Percentiles rank a stretch among this genome's conserved stretches.
These are phyloP conservation scores for Aspergillus fumigatiaffinis DNA, from an alignment of 2,329 filamentous ascomycete genomes.

Conservation along the genomic window DNA sequence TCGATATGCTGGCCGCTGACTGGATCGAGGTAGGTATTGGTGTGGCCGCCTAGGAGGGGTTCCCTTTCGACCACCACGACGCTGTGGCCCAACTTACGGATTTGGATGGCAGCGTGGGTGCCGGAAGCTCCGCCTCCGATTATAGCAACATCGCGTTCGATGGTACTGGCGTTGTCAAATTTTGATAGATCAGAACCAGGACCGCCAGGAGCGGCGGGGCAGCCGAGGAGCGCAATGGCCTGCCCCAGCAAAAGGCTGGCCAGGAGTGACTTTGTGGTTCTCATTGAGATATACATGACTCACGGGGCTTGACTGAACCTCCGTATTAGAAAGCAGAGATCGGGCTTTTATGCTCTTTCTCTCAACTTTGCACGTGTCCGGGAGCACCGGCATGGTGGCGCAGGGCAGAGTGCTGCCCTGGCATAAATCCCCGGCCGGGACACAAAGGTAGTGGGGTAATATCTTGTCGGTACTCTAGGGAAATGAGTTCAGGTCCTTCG, in stretches of 20 bases:
- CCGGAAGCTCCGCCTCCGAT: slow-evolving; percentile 29
- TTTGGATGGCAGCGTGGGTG: slow-evolving; percentile 26
- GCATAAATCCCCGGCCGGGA: no score
- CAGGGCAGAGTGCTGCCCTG: no score
- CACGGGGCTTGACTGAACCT: background rate
- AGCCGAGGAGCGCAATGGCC: background rate
- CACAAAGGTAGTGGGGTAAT: no score
- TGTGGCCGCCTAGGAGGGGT: slow-evolving; percentile 24
- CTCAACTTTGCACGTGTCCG: no score
- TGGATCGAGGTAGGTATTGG: slow-evolving; percentile 22
- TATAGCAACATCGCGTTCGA: slow-evolving; percentile 24
- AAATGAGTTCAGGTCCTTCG: no score
- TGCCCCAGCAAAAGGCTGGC: background rate
- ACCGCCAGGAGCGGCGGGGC: no score
- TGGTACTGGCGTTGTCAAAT: background rate
- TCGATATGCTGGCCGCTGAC: slow-evolving; percentile 18
- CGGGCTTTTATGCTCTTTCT: background rate
- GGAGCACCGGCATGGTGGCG: no score
- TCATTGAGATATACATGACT: background rate
- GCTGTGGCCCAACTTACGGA: slow-evolving; percentile 21
- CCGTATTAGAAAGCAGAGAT: background rate
- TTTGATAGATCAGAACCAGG: background rate
- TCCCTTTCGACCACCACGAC: slow-evolving; percentile 26
- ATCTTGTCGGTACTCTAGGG: no score
- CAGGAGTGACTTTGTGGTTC: background rate